Conservation (phyloP, 805 yeast genomes). For the Candida peoriensis region DNA sequence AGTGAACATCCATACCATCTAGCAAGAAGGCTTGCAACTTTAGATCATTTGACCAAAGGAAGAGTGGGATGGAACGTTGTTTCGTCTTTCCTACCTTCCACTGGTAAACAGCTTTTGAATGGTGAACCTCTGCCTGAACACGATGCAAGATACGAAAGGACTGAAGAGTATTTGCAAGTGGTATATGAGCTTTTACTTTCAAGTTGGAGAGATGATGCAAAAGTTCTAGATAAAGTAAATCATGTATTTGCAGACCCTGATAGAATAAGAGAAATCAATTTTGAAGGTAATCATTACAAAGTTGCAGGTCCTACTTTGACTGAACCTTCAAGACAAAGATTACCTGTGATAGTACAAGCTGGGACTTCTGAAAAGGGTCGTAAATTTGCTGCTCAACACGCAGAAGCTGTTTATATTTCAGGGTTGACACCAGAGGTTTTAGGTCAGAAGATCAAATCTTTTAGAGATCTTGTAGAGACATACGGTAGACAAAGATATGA, state of each 20-base stretch:
- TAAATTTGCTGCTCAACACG: conserved; percentile 38
- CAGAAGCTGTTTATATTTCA: conserved; percentile 36
- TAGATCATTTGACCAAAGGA: conserved; percentile 38
- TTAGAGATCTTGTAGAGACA: conserved; percentile 17
- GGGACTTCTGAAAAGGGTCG: conserved; percentile 38
- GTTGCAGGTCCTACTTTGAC: conserved; percentile 36
- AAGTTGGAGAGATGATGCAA: conserved; percentile 36
- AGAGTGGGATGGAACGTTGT: conserved; percentile 44
- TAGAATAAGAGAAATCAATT: conserved; percentile 32
- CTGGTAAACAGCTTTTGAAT: conserved; percentile 34
- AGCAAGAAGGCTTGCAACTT: conserved; percentile 24
- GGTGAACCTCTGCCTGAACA: conserved; percentile 26
- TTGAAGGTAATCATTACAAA: conserved; percentile 20
- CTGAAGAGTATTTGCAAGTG: conserved; percentile 36
- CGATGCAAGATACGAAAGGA: conserved; percentile 35
- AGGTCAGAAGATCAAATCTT: conserved; percentile 14
- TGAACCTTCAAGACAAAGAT: conserved; percentile 38
- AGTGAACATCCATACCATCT: conserved; percentile 38
- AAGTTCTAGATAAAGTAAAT: conserved; percentile 14
- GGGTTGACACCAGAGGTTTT: conserved; percentile 27
- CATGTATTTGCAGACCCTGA: conserved; percentile 30
- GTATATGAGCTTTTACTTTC: conserved; percentile 33
- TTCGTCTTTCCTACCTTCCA: conserved; percentile 37
- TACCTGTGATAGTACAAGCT: conserved; percentile 41
- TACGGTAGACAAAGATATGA: conserved; percentile 1